phyloP scores from a whole-genome alignment of 805 yeast genomes.

The Yamadazyma ubonensis region DNA sequence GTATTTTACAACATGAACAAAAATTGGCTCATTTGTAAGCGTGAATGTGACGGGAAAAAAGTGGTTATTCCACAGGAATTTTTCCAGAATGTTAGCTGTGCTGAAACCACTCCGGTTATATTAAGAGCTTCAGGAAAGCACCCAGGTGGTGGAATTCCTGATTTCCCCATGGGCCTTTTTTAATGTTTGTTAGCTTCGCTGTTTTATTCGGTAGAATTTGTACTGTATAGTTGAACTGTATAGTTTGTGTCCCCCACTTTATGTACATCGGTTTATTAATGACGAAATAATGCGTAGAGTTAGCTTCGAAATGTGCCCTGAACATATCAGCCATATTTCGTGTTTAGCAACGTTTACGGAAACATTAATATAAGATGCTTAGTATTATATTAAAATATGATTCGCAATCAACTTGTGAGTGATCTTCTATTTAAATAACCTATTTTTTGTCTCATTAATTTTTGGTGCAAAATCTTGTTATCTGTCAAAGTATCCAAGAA shows the following conservation, averaged over 20 bases:
- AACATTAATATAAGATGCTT: no score
- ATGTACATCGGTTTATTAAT: no score
- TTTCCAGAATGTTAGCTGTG: not conserved
- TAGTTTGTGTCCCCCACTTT: conserved; percentile 3
- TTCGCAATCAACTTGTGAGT: no score
- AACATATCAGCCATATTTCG: no score
- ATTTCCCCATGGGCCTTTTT: conserved; percentile 8
- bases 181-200: not conserved
- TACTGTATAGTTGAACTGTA: not conserved
- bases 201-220: conserved; percentile 4
- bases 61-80: not conserved
- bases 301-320: no score
- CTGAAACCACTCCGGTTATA: not conserved
- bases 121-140: conserved; percentile 7
- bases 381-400: no score
- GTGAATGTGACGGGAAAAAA: not conserved
- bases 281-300: conserved; percentile 3
- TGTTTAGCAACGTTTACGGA: no score
- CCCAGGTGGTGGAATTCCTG: conserved; percentile 11
- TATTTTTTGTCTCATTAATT: no score
- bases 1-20: conserved; percentile 2
- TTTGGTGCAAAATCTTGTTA: no score
- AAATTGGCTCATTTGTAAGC: conserved; percentile 4
- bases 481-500: no score
- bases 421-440: no score